Conservation (phyloP, 2,329 filamentous ascomycete genomes). For the Ophiostoma sp. region DNA sequence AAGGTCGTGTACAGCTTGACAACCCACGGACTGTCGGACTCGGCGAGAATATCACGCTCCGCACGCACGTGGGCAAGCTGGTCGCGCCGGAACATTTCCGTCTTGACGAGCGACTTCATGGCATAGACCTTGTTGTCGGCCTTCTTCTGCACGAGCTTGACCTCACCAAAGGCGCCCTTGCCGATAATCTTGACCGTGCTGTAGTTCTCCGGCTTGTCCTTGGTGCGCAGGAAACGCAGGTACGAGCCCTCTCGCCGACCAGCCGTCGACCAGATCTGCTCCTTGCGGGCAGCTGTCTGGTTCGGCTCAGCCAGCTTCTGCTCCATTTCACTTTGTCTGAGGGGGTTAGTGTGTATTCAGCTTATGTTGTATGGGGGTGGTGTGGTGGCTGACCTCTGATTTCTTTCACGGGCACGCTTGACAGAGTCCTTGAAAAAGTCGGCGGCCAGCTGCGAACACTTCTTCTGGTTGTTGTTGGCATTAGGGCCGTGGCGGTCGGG, state of each 20-base stretch:
- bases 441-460: constrained; percentile 68
- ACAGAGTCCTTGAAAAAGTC: constrained; percentile 99
- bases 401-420: constrained; percentile 89
- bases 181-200: constrained; percentile 96
- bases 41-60: constrained; percentile 94
- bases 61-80: constrained; percentile 96
- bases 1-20: constrained; percentile 98
- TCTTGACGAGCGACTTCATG: constrained; percentile 97
- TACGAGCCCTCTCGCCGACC: constrained; percentile 90
- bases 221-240: constrained; percentile 88
- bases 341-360: neutral
- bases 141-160: constrained; percentile 96
- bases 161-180: constrained; percentile 97
- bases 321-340: constrained; percentile 87
- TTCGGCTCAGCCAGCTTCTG: constrained; percentile 76
- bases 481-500: constrained; percentile 72
- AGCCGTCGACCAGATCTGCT: constrained; percentile 80
- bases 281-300: constrained; percentile 73
- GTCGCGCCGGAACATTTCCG: constrained; percentile 99
- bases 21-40: constrained; percentile 99
- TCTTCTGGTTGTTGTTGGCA: constrained; percentile 69
- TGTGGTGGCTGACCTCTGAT: constrained; percentile 80
- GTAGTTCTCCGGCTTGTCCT: constrained; percentile 93
- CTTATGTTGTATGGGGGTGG: neutral
- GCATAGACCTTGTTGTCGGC: constrained; percentile 96